Evolutionary conservation across 176 grass and related monocot species (phyloP).

Genomic region (Olyra latifolia): DNA sequence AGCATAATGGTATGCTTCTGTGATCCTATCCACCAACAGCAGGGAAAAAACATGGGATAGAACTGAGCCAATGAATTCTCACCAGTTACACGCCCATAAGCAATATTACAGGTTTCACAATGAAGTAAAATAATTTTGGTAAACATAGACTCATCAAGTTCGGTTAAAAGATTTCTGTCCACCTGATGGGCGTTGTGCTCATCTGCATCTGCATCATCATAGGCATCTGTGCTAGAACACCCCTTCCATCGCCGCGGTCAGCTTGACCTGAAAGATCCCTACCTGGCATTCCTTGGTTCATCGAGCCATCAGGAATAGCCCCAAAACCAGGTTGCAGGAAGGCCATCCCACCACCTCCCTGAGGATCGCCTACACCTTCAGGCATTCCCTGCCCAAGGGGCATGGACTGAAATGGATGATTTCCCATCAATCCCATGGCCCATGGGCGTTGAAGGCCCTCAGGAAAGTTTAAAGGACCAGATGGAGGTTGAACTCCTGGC

Average conservation of each 20-base stretch:
- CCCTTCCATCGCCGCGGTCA: slow-evolving; percentile 60
- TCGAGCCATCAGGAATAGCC: slow-evolving; percentile 40
- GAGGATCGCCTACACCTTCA: slow-evolving; percentile 59
- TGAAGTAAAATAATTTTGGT: slow-evolving; percentile 17
- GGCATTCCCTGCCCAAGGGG: slow-evolving; percentile 48
- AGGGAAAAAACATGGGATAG: not conserved
- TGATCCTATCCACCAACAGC: slow-evolving; percentile 1
- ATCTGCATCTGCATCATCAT: slow-evolving; percentile 70
- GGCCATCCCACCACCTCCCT: slow-evolving; percentile 49
- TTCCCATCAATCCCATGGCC: slow-evolving; percentile 63
- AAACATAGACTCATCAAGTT: slow-evolving; percentile 39
- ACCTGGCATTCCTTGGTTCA: slow-evolving; percentile 37
- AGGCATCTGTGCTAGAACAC: slow-evolving; percentile 54
- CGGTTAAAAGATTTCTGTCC: slow-evolving; percentile 59
- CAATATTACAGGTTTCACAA: slow-evolving; percentile 17
- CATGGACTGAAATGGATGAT: slow-evolving; percentile 57
- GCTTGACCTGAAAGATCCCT: slow-evolving; percentile 34
- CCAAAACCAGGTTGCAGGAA: slow-evolving; percentile 66
- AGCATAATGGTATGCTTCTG: slow-evolving; percentile 20
- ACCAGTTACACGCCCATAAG: slow-evolving; percentile 12
- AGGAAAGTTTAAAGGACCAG: slow-evolving; percentile 33
- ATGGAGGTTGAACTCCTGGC: slow-evolving; percentile 44
- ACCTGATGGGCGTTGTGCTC: slow-evolving; percentile 51
- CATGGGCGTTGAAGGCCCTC: slow-evolving; percentile 58
- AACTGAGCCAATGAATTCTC: slow-evolving; percentile 8